Evolutionary conservation across 2,329 filamentous ascomycete genomes (phyloP), one percentile per base, ranked within the genome.

Genomic region (Beauveria varroae): DNA sequence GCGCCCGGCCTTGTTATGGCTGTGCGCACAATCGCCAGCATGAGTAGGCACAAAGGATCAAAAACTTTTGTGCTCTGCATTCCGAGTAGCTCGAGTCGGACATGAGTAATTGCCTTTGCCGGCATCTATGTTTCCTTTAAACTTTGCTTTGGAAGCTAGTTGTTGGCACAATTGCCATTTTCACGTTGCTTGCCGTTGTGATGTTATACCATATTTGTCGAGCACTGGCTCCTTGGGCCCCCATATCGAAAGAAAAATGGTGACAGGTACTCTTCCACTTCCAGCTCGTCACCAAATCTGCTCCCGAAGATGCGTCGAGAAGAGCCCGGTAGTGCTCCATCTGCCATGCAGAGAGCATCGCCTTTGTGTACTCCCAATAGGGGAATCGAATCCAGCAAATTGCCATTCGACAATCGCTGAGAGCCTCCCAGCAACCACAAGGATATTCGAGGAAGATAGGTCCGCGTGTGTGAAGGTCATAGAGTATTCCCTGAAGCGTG

Each of bases 331-430:
- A 58, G 22, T 58, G 47, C 46, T 58, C 56, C 1, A 18, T 24
- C 12, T 58, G 37, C 18, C 56, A 10, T 14, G 43, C 56, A 16
- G 56, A 58, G 18, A 24, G 47, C 46, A 68, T 22, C 5, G 66
- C 72, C 37, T 72, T 72, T 50, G 71, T 66, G 53, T 73, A 73
- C 49, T 74, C 72, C 72, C 72, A 80, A 56, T 74, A 75, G n/a
- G 71, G 77, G 78, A 65, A n/a, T n/a, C n/a, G 76, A 75, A 81
- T 1, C 77, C 78, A 24, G 75, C 70, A 34, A 72, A 70, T 64
- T 81, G 78, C 78, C 78, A 81, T 64, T 80, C 79, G 26, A 81
- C 62, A 24, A 81, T 72, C 3, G 73, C 78, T 47, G 70, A 70
- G 18, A 80, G 69, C 43, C 61, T 49, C 14, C 55, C 47, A 28